Evolutionary conservation across 805 yeast species (phyloP).

Genomic region (Gaillardinia entomophila): DNA sequence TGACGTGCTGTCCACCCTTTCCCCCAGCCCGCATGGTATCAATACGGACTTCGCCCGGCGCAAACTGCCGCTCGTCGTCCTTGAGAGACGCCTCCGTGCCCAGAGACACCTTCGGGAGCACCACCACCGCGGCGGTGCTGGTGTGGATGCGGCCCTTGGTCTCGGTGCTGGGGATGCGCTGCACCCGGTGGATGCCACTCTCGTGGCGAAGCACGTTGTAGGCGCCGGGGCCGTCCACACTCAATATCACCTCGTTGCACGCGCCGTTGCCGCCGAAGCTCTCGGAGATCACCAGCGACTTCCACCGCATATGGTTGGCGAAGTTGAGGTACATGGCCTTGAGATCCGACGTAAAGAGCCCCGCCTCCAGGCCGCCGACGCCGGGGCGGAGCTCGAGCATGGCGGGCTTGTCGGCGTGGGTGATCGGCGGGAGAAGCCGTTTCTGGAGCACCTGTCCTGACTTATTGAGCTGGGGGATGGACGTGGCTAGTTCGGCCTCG

Average conservation of each 20-base stretch:
- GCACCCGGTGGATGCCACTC: slow-evolving; percentile 96
- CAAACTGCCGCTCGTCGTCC: slow-evolving; percentile 63
- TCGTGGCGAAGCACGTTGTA: slow-evolving; percentile 72
- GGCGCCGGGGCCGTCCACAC: slow-evolving; percentile 69
- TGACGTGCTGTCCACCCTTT: slow-evolving; percentile 97
- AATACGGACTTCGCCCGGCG: slow-evolving; percentile 81
- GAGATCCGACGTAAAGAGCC: slow-evolving; percentile 76
- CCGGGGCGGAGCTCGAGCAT: slow-evolving; percentile 89
- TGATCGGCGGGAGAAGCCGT: slow-evolving; percentile 68
- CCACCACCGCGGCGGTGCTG: slow-evolving; percentile 93
- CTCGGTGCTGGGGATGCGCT: slow-evolving; percentile 89
- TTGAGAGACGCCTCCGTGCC: slow-evolving; percentile 42
- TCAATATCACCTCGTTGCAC: slow-evolving; percentile 65
- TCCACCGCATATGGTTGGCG: slow-evolving; percentile 66
- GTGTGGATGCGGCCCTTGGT: slow-evolving; percentile 93
- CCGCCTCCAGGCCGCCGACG: slow-evolving; percentile 93
- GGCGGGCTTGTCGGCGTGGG: slow-evolving; percentile 71
- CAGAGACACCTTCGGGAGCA: slow-evolving; percentile 73
- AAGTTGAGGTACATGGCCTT: slow-evolving; percentile 75
- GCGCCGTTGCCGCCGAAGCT: slow-evolving; percentile 58
- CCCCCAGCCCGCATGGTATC: slow-evolving; percentile 98
- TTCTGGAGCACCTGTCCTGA: slow-evolving; percentile 45
- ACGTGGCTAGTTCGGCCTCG: slow-evolving; percentile 44
- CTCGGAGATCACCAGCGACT: slow-evolving; percentile 50
- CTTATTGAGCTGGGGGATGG: slow-evolving; percentile 40